A percentile compares a stretch with the other conserved stretches of the same genome.
These are phyloP conservation scores for Silene uniflora DNA, from an alignment of 148 eudicot genomes.

Conservation along the genomic window DNA sequence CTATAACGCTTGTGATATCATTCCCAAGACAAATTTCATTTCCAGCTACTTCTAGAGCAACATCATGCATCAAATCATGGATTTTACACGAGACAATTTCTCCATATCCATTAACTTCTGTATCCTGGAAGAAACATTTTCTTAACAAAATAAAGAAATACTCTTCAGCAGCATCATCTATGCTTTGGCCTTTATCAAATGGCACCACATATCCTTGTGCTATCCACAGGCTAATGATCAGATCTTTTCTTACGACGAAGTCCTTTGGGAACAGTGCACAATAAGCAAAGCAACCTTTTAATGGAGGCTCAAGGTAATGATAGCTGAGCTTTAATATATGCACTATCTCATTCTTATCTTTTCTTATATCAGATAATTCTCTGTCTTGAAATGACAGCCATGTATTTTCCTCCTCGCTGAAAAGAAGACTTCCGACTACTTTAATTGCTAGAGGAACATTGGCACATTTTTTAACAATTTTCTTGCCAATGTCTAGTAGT, in stretches of 20 bases:
- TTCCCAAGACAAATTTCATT: not conserved
- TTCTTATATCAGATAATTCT: conserved; percentile 1
- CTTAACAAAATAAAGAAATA: not conserved
- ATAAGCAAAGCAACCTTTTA: conserved; percentile 2
- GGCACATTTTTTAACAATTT: conserved; percentile 22
- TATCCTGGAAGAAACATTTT: not conserved
- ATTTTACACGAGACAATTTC: not conserved
- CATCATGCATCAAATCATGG: conserved; percentile 10
- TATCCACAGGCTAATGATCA: not conserved
- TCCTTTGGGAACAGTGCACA: conserved; percentile 8
- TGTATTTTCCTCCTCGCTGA: not conserved
- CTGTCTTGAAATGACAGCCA: conserved; percentile 5
- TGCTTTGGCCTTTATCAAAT: conserved; percentile 5
- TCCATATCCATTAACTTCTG: not conserved
- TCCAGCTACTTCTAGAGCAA: not conserved
- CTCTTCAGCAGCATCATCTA: conserved; percentile 5
- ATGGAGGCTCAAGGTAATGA: not conserved
- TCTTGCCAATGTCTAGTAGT: conserved; percentile 24
- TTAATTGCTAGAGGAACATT: conserved; percentile 27
- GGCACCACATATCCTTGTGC: not conserved
- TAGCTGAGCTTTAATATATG: conserved; percentile 1
- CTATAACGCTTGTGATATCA: not conserved
- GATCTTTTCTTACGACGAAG: conserved; percentile 5
- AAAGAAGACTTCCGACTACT: conserved; percentile 33
- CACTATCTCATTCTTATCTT: conserved; percentile 9